phyloP scores from a whole-genome alignment of 2,329 filamentous ascomycete species.

The Chaetothyriales sp. region DNA sequence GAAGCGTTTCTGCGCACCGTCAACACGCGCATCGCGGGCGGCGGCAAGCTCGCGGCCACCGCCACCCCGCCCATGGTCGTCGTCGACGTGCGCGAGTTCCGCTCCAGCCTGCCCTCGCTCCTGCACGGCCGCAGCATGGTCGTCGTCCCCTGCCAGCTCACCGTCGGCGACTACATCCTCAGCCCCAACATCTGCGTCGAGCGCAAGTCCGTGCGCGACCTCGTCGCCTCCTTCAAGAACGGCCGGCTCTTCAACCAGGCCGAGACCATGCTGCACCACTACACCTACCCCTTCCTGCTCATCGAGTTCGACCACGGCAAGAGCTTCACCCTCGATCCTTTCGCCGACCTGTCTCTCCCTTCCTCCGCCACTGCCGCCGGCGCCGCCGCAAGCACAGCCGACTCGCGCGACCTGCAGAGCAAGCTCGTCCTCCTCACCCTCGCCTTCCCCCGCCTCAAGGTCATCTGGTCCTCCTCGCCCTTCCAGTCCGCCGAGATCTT shows the following conservation, averaged over 20 bases:
- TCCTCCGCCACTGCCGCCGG: constrained; percentile 37
- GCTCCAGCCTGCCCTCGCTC: constrained; percentile 78
- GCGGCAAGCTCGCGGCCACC: constrained; percentile 68
- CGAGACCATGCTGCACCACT: constrained; percentile 88
- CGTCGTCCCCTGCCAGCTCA: constrained; percentile 87
- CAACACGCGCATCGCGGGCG: constrained; percentile 91
- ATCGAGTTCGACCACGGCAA: constrained; percentile 98
- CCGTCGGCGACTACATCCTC: constrained; percentile 89
- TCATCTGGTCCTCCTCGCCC: constrained; percentile 86
- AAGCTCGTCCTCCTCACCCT: constrained; percentile 86
- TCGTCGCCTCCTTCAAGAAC: constrained; percentile 83
- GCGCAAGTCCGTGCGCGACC: constrained; percentile 79
- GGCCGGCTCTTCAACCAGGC: constrained; percentile 83
- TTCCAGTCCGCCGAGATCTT: constrained; percentile 98
- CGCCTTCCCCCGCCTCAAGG: constrained; percentile 73
- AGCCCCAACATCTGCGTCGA: constrained; percentile 85
- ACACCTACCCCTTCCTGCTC: constrained; percentile 74
- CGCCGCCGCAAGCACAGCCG: constrained; percentile 44
- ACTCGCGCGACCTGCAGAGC: constrained; percentile 65
- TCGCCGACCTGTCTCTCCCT: constrained; percentile 34
- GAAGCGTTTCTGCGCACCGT: constrained; percentile 86
- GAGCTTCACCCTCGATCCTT: constrained; percentile 79
- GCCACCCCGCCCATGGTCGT: constrained; percentile 79
- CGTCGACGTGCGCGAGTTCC: constrained; percentile 90
- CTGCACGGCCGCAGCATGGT: constrained; percentile 78